These are phyloP conservation scores for Daldinia childiae DNA, from an alignment of 495 filamentous ascomycete genomes.

Conservation along the genomic window DNA sequence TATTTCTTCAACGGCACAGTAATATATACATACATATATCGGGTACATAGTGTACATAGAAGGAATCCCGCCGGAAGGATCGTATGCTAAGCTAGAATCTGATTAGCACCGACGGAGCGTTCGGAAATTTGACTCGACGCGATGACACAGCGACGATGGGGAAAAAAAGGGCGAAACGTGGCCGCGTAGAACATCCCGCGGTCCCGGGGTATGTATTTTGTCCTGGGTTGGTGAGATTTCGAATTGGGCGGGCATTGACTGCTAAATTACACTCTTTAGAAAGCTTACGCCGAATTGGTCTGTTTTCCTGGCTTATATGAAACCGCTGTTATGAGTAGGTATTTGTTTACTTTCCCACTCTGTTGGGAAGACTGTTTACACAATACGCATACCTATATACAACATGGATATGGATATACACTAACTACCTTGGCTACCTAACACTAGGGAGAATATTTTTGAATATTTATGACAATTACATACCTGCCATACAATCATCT, in stretches of 20 bases:
- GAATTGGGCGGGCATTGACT: not conserved
- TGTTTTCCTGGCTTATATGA: conserved; percentile 1
- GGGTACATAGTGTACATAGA: not conserved
- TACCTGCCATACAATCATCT: too few species aligned
- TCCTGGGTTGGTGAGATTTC: not conserved
- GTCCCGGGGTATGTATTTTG: conserved; percentile 19
- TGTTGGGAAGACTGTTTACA: not conserved
- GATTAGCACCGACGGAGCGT: conserved; percentile 16
- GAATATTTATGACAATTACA: too few species aligned
- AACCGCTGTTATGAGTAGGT: not conserved
- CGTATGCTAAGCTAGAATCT: conserved; percentile 21
- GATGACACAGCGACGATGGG: not conserved
- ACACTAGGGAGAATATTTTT: too few species aligned
- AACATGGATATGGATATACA: too few species aligned
- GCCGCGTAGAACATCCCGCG: conserved; percentile 21
- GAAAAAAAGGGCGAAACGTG: conserved; percentile 30
- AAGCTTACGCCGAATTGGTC: not conserved
- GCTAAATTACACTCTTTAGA: not conserved
- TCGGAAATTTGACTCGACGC: conserved; percentile 30
- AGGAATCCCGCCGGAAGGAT: conserved; percentile 27
- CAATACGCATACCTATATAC: too few species aligned
- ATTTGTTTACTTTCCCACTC: not conserved
- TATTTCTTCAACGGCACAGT: not conserved
- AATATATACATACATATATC: not conserved
- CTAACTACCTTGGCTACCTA: too few species aligned